Evolutionary conservation across 257 asterid species (phyloP).

Genomic region (Cordia subcordata): DNA sequence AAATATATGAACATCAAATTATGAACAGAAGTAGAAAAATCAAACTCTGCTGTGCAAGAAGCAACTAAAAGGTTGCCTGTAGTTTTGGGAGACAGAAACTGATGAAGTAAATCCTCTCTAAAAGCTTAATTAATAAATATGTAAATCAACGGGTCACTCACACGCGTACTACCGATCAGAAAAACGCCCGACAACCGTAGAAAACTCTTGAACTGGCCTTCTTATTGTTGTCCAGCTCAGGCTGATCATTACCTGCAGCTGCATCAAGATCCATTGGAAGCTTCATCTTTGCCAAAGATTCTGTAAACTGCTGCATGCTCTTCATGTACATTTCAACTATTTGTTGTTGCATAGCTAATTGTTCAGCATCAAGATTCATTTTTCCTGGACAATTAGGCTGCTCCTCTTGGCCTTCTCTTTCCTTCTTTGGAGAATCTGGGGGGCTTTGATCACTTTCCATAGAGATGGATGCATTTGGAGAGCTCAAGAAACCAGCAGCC

Average conservation of each 20-base stretch:
- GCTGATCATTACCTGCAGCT: conserved; percentile 18
- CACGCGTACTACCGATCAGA: conserved; percentile 18
- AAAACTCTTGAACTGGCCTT: conserved; percentile 59
- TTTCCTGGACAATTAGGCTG: conserved; percentile 16
- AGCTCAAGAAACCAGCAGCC: no score
- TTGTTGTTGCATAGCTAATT: conserved; percentile 55
- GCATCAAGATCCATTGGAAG: conserved; percentile 56
- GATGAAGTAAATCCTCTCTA: no score
- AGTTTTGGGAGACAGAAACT: no score
- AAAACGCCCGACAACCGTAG: conserved; percentile 84
- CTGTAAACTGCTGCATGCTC: conserved; percentile 78
- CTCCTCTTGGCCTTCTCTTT: conserved; percentile 10
- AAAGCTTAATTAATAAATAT: no score
- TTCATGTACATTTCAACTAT: conserved; percentile 75
- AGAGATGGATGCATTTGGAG: no score
- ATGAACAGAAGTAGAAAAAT: neutral
- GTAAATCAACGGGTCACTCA: neutral
- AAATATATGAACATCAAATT: neutral
- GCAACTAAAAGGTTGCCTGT: neutral
- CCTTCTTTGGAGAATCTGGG: conserved; percentile 8
- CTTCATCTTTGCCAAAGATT: conserved; percentile 66
- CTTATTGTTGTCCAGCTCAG: conserved; percentile 32
- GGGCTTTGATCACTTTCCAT: neutral
- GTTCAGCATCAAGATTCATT: conserved; percentile 40
- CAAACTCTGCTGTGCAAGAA: neutral